Conservation (phyloP, 192 early-diverging fungal species). For the Haplosporangium gracile region DNA sequence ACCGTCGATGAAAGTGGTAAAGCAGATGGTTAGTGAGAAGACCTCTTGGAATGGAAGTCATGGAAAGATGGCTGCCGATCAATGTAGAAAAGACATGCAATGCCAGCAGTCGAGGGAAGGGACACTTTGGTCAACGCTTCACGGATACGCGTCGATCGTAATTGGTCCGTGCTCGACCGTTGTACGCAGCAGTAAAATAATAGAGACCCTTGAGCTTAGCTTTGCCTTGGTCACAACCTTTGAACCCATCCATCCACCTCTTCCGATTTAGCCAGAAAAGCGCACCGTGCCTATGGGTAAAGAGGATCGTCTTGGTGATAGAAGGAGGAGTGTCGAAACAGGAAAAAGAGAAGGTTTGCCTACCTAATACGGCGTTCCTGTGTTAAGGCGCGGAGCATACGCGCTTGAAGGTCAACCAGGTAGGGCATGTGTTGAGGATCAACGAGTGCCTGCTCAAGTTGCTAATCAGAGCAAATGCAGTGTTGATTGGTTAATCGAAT, state of each 20-base stretch:
- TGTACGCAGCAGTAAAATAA: slow-evolving; percentile 37
- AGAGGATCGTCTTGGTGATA: too few relatives aligned
- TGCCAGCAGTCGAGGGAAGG: neutral
- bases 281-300: neutral
- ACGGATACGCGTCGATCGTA: slow-evolving; percentile 13
- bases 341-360: neutral
- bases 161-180: slow-evolving; percentile 57
- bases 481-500: neutral
- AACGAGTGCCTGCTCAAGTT: slow-evolving; percentile 63
- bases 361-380: slow-evolving; percentile 63
- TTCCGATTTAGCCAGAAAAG: neutral
- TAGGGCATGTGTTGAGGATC: slow-evolving; percentile 57
- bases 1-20: neutral
- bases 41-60: neutral
- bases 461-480: slow-evolving; percentile 37
- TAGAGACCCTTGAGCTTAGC: neutral
- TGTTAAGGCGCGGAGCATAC: slow-evolving; percentile 61
- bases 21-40: neutral
- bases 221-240: neutral
- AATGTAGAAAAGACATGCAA: neutral
- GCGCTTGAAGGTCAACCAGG: slow-evolving; percentile 62
- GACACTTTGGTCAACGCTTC: neutral
- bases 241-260: neutral
- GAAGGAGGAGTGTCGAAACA: neutral
- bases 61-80: neutral